These are phyloP conservation scores for Cystobasidium onofrii DNA, from an alignment of 768 basidiomycete species.

Conservation along the genomic window DNA sequence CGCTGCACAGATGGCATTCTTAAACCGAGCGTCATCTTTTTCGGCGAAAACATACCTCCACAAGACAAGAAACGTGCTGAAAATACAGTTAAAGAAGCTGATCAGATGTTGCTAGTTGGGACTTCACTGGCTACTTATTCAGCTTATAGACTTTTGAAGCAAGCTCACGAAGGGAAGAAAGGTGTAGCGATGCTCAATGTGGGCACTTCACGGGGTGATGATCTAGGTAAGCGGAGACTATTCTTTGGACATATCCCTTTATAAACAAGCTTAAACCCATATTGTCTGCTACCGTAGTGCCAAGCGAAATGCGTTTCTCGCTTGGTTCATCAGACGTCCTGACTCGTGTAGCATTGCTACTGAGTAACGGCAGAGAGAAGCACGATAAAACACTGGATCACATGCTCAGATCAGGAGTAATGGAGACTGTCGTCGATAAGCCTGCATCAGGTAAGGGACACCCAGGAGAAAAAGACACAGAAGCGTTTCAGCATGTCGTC, in stretches of 20 bases:
- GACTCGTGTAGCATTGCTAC: conserved; percentile 14
- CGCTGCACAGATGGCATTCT: conserved; percentile 28
- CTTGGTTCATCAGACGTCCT: conserved; percentile 27
- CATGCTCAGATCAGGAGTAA: conserved; percentile 22
- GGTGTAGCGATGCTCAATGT: conserved; percentile 22
- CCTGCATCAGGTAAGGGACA: background rate
- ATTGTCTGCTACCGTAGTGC: background rate
- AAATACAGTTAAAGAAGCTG: conserved; percentile 37
- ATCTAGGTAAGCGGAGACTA: conserved; percentile 13
- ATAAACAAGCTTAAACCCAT: no score
- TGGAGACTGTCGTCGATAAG: conserved; percentile 22
- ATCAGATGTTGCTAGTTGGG: conserved; percentile 46
- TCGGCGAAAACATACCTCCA: conserved; percentile 32
- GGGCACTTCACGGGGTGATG: conserved; percentile 32
- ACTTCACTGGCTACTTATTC: conserved; percentile 48
- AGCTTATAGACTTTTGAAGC: conserved; percentile 42
- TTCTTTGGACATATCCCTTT: no score
- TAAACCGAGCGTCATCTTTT: conserved; percentile 32
- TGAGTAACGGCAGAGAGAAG: conserved; percentile 11
- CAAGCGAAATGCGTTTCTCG: conserved; percentile 10
- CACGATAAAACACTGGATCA: background rate
- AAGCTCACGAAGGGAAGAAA: conserved; percentile 8
- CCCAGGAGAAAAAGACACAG: conserved; percentile 2
- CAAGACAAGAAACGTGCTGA: conserved; percentile 16
- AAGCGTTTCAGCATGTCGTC: background rate